These are phyloP conservation scores for Cairneyella variabilis DNA, from an alignment of 495 filamentous ascomycete genomes.

Conservation along the genomic window DNA sequence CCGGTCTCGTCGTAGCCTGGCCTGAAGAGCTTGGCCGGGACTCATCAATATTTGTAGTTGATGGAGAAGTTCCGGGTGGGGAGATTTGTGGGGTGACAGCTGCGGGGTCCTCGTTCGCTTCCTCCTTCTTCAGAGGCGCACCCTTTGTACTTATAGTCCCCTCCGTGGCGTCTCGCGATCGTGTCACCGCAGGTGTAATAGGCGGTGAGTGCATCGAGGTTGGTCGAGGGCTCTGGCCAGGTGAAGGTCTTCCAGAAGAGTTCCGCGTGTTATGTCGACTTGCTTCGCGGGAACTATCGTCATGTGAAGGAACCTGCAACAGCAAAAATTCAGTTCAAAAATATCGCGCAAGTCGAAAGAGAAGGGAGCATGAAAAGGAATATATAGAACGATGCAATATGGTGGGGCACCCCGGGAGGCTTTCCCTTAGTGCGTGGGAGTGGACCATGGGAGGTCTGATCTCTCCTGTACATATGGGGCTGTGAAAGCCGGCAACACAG, in stretches of 20 bases:
- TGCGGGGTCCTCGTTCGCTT: conserved; percentile 39
- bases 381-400: conserved; percentile 12
- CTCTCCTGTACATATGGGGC: background rate
- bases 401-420: conserved; percentile 16
- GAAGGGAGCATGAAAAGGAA: conserved; percentile 11
- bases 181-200: conserved; percentile 78
- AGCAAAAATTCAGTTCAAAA: conserved; percentile 10
- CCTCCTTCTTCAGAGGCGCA: conserved; percentile 26
- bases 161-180: conserved; percentile 42
- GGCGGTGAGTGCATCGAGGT: conserved; percentile 81
- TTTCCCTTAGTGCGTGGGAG: conserved; percentile 17
- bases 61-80: conserved; percentile 38
- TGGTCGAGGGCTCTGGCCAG: conserved; percentile 25
- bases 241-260: conserved; percentile 28
- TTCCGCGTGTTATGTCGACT: conserved; percentile 25
- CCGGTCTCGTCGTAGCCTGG: conserved; percentile 17
- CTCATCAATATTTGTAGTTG: conserved; percentile 25
- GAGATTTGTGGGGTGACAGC: conserved; percentile 65
- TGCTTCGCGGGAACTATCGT: conserved; percentile 28
- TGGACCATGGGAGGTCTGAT: conserved; percentile 6
- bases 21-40: conserved; percentile 21
- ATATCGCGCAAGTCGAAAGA: background rate
- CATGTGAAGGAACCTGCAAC: conserved; percentile 30
- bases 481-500: background rate
- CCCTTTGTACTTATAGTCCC: conserved; percentile 23